Conservation (phyloP, 371 early-diverging fungal genomes). For the Parasitella parasitica region DNA sequence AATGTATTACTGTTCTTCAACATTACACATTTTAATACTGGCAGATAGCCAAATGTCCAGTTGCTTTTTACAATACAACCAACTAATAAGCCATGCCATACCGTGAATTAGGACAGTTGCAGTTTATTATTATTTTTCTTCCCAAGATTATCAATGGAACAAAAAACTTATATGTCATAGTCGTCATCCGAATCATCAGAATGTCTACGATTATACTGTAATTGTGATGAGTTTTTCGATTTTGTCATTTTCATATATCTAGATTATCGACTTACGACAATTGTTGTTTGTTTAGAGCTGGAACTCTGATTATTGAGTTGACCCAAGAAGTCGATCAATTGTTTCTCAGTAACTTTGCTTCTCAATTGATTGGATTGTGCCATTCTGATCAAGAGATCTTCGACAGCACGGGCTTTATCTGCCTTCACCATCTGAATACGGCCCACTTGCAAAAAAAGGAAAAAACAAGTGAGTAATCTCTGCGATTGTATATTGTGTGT, state of each 20-base stretch:
- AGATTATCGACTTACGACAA: constrained; percentile 60
- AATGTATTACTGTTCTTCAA: no score
- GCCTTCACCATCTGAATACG: constrained; percentile 90
- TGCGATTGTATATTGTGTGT: background rate
- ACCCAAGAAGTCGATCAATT: constrained; percentile 83
- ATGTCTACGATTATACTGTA: constrained; percentile 61
- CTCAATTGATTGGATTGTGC: constrained; percentile 83
- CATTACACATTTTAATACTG: no score
- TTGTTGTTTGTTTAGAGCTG: constrained; percentile 64
- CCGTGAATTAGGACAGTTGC: no score
- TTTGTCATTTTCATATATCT: background rate
- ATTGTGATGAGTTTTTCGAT: no score
- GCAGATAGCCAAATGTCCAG: no score
- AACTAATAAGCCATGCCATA: no score
- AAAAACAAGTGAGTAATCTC: background rate
- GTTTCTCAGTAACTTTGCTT: constrained; percentile 77
- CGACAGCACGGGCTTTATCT: constrained; percentile 87
- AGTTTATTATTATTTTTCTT: no score
- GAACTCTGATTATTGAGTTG: constrained; percentile 77
- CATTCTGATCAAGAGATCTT: constrained; percentile 88
- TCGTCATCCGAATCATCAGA: constrained; percentile 71
- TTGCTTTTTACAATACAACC: no score
- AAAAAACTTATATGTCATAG: constrained; percentile 63
- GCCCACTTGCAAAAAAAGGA: constrained; percentile 58
- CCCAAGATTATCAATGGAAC: background rate